A percentile compares a stretch with the other conserved stretches of the same genome.
phyloP scores from a whole-genome alignment of 495 filamentous ascomycete genomes.

The Cryomyces minteri region DNA sequence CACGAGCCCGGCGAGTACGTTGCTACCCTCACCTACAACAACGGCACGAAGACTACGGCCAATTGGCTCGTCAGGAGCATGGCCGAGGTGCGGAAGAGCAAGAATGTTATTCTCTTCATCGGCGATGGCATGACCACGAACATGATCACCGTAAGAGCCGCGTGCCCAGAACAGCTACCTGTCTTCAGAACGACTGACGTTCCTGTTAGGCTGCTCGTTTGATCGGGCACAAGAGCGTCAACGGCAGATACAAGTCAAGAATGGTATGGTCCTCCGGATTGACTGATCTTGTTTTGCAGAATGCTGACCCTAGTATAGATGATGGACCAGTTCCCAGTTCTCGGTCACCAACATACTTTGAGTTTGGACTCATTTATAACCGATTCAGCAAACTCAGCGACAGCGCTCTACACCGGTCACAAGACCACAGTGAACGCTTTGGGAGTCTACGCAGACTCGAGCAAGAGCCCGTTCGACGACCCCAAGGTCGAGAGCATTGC shows the following conservation, averaged over 20 bases:
- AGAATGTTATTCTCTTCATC: constrained; percentile 64
- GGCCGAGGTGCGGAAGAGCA: constrained; percentile 41
- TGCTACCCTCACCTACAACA: constrained; percentile 51
- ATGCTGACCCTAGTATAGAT: constrained; percentile 2
- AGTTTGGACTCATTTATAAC: constrained; percentile 43
- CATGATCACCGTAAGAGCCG: constrained; percentile 33
- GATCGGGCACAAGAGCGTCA: constrained; percentile 55
- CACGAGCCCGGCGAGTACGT: constrained; percentile 50
- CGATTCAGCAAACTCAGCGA: constrained; percentile 59
- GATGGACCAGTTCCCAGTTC: constrained; percentile 52
- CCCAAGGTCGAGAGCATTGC: constrained; percentile 64
- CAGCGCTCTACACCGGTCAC: constrained; percentile 54
- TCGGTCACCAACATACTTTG: constrained; percentile 46
- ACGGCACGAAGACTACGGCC: constrained; percentile 40
- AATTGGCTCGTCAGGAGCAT: constrained; percentile 54
- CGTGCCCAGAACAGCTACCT: not conserved
- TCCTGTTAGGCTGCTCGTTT: constrained; percentile 37
- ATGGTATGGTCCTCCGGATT: constrained; percentile 17
- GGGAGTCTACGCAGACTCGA: constrained; percentile 53
- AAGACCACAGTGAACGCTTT: constrained; percentile 51
- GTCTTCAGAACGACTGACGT: not conserved
- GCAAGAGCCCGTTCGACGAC: constrained; percentile 45
- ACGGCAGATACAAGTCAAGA: constrained; percentile 50
- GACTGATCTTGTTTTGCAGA: too few species aligned
- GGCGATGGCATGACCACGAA: constrained; percentile 70